A percentile compares a stretch with the other conserved stretches of the same genome.
These are phyloP conservation scores for Pythium myriotylum DNA, from an alignment of 352 stramenopile genomes.

Conservation along the genomic window DNA sequence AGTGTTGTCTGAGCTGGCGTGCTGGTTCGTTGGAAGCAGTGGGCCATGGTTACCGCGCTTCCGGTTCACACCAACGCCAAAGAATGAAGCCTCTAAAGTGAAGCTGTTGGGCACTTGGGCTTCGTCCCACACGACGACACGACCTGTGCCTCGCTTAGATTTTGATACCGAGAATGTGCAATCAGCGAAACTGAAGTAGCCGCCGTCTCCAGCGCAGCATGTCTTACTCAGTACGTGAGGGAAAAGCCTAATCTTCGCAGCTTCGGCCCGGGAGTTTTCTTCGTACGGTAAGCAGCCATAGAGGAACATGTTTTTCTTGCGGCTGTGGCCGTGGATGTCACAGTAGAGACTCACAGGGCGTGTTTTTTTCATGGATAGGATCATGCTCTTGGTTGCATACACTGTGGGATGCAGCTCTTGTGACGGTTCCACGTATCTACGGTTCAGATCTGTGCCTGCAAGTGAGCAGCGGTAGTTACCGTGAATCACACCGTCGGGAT, in stretches of 20 bases:
- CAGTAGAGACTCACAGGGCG: conserved; percentile 75
- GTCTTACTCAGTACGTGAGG: conserved; percentile 71
- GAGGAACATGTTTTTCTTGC: conserved; percentile 90
- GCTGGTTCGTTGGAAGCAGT: conserved; percentile 17
- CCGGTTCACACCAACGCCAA: conserved; percentile 44
- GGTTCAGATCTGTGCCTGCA: conserved; percentile 87
- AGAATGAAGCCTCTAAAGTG: conserved; percentile 81
- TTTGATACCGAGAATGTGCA: conserved; percentile 71
- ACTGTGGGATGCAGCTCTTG: conserved; percentile 77
- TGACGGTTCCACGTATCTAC: conserved; percentile 63
- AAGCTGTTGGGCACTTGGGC: conserved; percentile 74
- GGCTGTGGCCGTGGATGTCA: conserved; percentile 89
- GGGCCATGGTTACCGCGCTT: background rate
- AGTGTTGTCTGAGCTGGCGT: background rate
- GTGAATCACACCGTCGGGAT: conserved; percentile 91
- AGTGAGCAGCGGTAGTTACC: conserved; percentile 91
- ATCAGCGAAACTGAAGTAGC: conserved; percentile 69
- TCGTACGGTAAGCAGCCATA: conserved; percentile 75
- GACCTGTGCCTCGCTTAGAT: conserved; percentile 64
- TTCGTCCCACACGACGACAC: conserved; percentile 69
- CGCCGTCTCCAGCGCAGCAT: conserved; percentile 37
- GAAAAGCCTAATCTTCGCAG: conserved; percentile 63
- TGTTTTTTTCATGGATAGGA: conserved; percentile 49
- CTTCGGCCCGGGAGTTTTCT: conserved; percentile 40
- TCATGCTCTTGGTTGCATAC: conserved; percentile 69